A percentile compares a stretch with the other conserved stretches of the same genome.
Evolutionary conservation across 1,284 basidiomycete genomes (phyloP).

Genomic region (Paramarasmius palmivorus): DNA sequence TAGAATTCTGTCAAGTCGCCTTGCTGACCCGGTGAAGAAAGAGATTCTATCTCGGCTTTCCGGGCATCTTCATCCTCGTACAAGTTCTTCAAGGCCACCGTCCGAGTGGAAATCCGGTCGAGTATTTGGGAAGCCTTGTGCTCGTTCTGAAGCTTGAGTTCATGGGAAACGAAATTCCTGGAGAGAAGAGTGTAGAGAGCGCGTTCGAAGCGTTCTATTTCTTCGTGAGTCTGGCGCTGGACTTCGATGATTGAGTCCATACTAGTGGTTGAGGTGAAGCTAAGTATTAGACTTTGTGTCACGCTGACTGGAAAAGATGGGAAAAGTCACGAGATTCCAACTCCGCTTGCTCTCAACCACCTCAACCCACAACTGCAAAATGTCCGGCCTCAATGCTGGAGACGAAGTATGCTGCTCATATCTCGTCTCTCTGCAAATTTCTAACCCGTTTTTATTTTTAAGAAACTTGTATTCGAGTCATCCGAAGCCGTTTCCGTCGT

Average conservation of each 20-base stretch:
- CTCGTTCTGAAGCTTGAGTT: conserved; percentile 73
- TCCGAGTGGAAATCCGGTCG: conserved; percentile 76
- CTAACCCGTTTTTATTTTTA: conserved; percentile 11
- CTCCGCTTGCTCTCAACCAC: conserved; percentile 16
- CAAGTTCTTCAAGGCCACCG: conserved; percentile 61
- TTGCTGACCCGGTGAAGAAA: conserved; percentile 56
- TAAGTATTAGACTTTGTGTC: no score
- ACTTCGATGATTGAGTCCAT: conserved; percentile 95
- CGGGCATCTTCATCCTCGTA: conserved; percentile 76
- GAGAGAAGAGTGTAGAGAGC: conserved; percentile 74
- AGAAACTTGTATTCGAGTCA: conserved; percentile 98
- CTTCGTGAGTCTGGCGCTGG: conserved; percentile 93
- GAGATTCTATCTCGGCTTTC: conserved; percentile 59
- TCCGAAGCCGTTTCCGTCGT: conserved; percentile 91
- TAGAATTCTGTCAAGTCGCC: conserved; percentile 94
- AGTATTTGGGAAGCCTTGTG: conserved; percentile 88
- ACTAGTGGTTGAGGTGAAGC: conserved; percentile 12
- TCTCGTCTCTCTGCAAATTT: conserved; percentile 1
- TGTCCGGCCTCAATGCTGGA: conserved; percentile 77
- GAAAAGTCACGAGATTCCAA: conserved; percentile 58
- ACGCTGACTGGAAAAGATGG: conserved; percentile 5
- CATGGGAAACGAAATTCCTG: conserved; percentile 60
- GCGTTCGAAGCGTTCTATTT: conserved; percentile 87
- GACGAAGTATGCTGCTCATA: conserved; percentile 57
- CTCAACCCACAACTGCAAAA: conserved; percentile 43